phyloP scores from a whole-genome alignment of 139 green algal species.

The Closterium sp. region DNA sequence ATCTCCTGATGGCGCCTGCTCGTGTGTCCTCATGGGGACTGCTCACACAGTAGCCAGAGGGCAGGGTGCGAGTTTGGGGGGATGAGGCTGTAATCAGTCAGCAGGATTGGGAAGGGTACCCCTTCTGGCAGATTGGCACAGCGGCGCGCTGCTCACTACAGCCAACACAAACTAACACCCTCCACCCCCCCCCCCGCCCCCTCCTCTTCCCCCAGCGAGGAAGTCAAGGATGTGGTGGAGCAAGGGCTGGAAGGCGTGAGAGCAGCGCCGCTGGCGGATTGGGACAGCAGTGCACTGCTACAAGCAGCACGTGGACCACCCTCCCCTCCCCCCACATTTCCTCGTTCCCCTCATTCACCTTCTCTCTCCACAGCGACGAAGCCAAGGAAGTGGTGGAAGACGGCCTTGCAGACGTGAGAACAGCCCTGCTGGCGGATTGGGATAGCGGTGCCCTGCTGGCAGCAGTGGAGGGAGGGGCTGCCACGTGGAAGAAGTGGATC shows the following conservation, averaged over 20 bases:
- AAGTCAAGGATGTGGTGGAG: conserved; percentile 45
- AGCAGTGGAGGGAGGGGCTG: conserved; percentile 65
- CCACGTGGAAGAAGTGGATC: conserved; percentile 80
- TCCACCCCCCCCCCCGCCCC: neutral
- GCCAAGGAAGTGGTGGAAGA: conserved; percentile 66
- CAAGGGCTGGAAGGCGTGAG: conserved; percentile 51
- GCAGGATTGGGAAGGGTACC: too few relatives aligned
- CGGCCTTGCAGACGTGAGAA: conserved; percentile 70
- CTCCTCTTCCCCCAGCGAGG: conserved; percentile 22
- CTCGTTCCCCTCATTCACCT: neutral
- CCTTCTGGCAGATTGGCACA: neutral
- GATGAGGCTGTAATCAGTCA: too few relatives aligned
- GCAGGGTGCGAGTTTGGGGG: too few relatives aligned
- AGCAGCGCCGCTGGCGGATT: neutral
- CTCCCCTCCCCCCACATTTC: neutral
- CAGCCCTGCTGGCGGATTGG: conserved; percentile 69
- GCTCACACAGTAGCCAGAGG: too few relatives aligned
- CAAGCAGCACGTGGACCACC: conserved; percentile 33
- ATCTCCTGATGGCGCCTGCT: too few relatives aligned
- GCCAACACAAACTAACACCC: neutral
- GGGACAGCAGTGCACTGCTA: too few relatives aligned
- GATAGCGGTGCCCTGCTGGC: conserved; percentile 75
- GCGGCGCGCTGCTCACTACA: too few relatives aligned
- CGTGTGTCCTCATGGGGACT: too few relatives aligned
- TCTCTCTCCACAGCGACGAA: conserved; percentile 39